These are phyloP conservation scores for Silene latifolia DNA, from an alignment of 148 eudicot genomes.

Conservation along the genomic window DNA sequence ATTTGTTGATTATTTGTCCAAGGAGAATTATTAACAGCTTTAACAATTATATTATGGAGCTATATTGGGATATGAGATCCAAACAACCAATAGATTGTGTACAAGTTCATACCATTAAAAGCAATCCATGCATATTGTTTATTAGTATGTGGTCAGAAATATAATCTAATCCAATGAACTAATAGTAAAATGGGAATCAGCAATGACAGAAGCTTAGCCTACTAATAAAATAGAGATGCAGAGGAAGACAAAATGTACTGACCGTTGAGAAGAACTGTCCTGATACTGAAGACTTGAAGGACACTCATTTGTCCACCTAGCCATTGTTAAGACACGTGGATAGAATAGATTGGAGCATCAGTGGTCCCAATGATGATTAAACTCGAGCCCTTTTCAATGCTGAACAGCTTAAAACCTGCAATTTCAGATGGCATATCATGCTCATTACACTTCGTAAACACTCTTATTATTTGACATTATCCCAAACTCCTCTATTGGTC, in stretches of 20 bases:
- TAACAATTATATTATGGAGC: not conserved
- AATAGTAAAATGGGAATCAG: conserved; percentile 11
- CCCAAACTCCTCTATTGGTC: too few relatives aligned
- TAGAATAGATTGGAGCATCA: not conserved
- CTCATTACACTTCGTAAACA: conserved; percentile 1
- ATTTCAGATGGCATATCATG: conserved; percentile 4
- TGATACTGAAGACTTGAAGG: conserved; percentile 18
- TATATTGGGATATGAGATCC: conserved; percentile 30
- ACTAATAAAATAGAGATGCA: conserved; percentile 17
- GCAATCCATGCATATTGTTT: conserved; percentile 24
- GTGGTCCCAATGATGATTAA: conserved; percentile 12
- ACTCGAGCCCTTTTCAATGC: conserved; percentile 4
- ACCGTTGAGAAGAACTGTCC: conserved; percentile 25
- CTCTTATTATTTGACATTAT: too few relatives aligned
- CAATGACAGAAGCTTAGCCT: conserved; percentile 15
- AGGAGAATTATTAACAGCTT: conserved; percentile 18
- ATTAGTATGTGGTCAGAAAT: conserved; percentile 24
- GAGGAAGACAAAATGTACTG: conserved; percentile 28
- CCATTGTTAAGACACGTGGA: not conserved
- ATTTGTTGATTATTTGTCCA: conserved; percentile 16
- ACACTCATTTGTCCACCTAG: conserved; percentile 26
- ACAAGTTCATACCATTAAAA: conserved; percentile 21
- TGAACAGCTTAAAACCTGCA: conserved; percentile 16
- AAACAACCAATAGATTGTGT: conserved; percentile 21
- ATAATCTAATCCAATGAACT: conserved; percentile 27